These are phyloP conservation scores for Diaporthe aspalathi DNA, from an alignment of 2,329 filamentous ascomycete species.

Conservation along the genomic window DNA sequence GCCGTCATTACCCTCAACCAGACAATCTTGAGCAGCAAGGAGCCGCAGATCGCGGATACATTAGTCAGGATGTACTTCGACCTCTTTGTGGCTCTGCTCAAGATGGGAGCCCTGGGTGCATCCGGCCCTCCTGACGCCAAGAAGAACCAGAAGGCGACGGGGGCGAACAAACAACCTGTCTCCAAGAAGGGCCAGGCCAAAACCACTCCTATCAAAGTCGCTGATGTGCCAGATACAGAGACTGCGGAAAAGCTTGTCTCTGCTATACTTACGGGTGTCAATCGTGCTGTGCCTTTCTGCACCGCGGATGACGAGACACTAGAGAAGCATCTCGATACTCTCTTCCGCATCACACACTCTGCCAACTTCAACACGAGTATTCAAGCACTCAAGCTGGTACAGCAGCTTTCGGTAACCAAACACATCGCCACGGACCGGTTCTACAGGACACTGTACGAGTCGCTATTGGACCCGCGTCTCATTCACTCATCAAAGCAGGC, in stretches of 20 bases:
- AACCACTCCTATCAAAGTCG: conserved; percentile 49
- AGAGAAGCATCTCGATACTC: conserved; percentile 89
- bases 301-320: conserved; percentile 83
- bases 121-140: conserved; percentile 54
- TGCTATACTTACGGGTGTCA: conserved; percentile 91
- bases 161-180: conserved; percentile 47
- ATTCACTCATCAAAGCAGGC: conserved; percentile 93
- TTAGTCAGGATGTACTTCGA: conserved; percentile 93
- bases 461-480: conserved; percentile 88
- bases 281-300: conserved; percentile 94
- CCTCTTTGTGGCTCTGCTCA: conserved; percentile 85
- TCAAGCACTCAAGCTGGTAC: conserved; percentile 93
- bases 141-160: conserved; percentile 54
- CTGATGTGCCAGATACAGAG: conserved; percentile 67
- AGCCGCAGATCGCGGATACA: conserved; percentile 82
- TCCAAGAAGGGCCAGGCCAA: conserved; percentile 45
- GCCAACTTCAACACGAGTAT: conserved; percentile 99
- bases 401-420: conserved; percentile 86
- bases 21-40: conserved; percentile 87
- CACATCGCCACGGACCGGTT: conserved; percentile 89
- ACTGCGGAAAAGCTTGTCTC: conserved; percentile 92
- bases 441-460: conserved; percentile 96
- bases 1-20: conserved; percentile 97
- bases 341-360: conserved; percentile 96
- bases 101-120: conserved; percentile 61